Evolutionary conservation across 441 rosid genomes (phyloP), one percentile per base, ranked within the genome.

Genomic region (Metrosideros polymorpha): DNA sequence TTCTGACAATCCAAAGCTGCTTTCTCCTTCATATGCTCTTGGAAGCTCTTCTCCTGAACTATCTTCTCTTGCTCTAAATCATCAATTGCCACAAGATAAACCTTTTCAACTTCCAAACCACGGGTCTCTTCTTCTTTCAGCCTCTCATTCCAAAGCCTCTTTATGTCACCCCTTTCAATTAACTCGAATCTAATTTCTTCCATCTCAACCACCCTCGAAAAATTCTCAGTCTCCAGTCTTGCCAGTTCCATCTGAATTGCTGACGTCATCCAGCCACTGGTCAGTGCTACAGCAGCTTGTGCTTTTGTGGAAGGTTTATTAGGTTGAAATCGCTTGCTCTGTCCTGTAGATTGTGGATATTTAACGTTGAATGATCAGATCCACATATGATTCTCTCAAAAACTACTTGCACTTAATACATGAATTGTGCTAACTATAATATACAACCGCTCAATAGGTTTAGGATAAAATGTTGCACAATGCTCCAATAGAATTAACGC

Each of bases 1-100:
- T 92, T 92, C 90, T 97, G 98, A 90, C 99, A 96, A 56, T 94
- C 95, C 92, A 93, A 91, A 66, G 94, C 95, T 56, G 94, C 96
- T 91, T 92, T 94, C 90, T 95, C 97, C 95, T 96, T 95, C 90
- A 88, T 86, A 71, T 83, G 56, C 88, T 93, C 95, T 0, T 92
- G 89, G 66, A 84, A 90, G 88, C 87, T 87, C 90, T 93, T 94
- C 86, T 90, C 88, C 85, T 91, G 94, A 84, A 89, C 61, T 32
- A 35, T 87, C 89, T 92, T 91, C 88, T 94, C 98, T 89, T 91
- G 83, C 88, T 97, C 97, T 89, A 97, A 88, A 18, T 93, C 93
- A 84, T 63, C 79, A 82, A 92, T 85, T 43, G 90, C 88, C 4
- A 89, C 86, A 85, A 86, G 85, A 88, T 90, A 89, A 75, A 87